A percentile compares a stretch with the other conserved stretches of the same genome.
Conservation (phyloP, 2,329 filamentous ascomycete species). For the Calonectria naviculata region DNA sequence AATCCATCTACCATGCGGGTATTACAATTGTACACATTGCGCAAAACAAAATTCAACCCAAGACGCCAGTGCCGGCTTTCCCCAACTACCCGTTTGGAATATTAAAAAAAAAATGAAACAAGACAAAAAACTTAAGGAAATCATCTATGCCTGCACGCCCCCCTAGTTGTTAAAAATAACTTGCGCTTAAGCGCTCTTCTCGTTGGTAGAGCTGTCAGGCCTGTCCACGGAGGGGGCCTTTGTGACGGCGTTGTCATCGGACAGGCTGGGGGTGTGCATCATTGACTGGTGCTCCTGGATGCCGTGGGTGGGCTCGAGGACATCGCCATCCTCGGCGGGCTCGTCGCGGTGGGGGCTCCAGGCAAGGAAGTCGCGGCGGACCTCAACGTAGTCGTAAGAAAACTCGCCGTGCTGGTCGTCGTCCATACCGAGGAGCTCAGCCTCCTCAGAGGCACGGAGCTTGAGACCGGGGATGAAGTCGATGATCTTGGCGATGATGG, state of each 20-base stretch:
- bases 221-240: slow-evolving; percentile 38
- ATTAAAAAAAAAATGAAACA: slow-evolving; percentile 12
- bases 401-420: slow-evolving; percentile 92
- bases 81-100: slow-evolving; percentile 25
- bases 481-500: slow-evolving; percentile 78
- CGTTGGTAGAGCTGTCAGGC: slow-evolving; percentile 22
- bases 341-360: slow-evolving; percentile 83
- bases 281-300: slow-evolving; percentile 71
- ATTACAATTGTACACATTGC: slow-evolving; percentile 33
- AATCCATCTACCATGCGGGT: slow-evolving; percentile 34
- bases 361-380: slow-evolving; percentile 87
- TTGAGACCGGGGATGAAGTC: slow-evolving; percentile 82
- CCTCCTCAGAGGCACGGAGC: slow-evolving; percentile 83
- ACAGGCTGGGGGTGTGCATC: slow-evolving; percentile 45
- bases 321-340: slow-evolving; percentile 67
- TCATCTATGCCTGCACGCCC: slow-evolving; percentile 17
- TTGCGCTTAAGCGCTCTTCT: slow-evolving; percentile 27
- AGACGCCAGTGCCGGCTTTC: slow-evolving; percentile 42
- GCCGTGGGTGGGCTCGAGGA: slow-evolving; percentile 75
- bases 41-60: slow-evolving; percentile 26
- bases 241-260: slow-evolving; percentile 34
- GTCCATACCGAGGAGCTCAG: slow-evolving; percentile 88
- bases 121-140: slow-evolving; percentile 20
- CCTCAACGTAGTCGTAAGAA: slow-evolving; percentile 91
- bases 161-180: not conserved